Conservation (phyloP, 78 protist species). For the Dictyostelium brefeldianum region DNA sequence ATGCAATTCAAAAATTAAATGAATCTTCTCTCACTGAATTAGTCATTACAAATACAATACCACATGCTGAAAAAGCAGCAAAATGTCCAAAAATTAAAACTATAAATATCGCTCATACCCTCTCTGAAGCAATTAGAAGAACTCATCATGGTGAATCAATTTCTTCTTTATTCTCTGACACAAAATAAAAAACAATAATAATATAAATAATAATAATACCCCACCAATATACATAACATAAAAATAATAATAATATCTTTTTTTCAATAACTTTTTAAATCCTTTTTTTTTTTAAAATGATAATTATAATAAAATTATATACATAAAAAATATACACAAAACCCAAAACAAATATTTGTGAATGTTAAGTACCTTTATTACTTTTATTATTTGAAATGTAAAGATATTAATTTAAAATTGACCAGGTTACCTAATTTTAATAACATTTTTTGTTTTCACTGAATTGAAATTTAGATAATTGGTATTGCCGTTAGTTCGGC, state of each 20-base stretch:
- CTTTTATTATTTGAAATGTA: neutral
- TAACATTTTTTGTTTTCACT: too few relatives aligned
- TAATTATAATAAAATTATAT: neutral
- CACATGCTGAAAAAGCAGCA: slow-evolving; percentile 84
- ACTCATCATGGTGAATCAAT: slow-evolving; percentile 92
- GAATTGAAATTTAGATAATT: too few relatives aligned
- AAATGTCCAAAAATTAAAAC: slow-evolving; percentile 78
- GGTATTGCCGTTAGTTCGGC: too few relatives aligned
- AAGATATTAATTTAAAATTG: too few relatives aligned
- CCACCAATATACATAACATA: neutral
- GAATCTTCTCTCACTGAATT: slow-evolving; percentile 80
- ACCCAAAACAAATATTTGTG: too few relatives aligned
- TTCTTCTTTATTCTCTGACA: slow-evolving; percentile 67
- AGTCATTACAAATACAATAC: slow-evolving; percentile 91
- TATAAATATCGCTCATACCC: slow-evolving; percentile 88
- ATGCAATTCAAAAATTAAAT: slow-evolving; percentile 86
- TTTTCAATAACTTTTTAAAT: neutral
- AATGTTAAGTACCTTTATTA: too few relatives aligned
- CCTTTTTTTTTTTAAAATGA: neutral
- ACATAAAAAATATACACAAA: neutral
- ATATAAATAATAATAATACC: neutral
- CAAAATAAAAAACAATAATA: slow-evolving; percentile 1
- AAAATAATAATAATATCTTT: neutral
- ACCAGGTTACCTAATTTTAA: too few relatives aligned
- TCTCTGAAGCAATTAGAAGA: slow-evolving; percentile 93